Percentiles rank a stretch among this genome's conserved stretches.
phyloP scores from a whole-genome alignment of 2,329 filamentous ascomycete species.

The Fusarium oxysporum region DNA sequence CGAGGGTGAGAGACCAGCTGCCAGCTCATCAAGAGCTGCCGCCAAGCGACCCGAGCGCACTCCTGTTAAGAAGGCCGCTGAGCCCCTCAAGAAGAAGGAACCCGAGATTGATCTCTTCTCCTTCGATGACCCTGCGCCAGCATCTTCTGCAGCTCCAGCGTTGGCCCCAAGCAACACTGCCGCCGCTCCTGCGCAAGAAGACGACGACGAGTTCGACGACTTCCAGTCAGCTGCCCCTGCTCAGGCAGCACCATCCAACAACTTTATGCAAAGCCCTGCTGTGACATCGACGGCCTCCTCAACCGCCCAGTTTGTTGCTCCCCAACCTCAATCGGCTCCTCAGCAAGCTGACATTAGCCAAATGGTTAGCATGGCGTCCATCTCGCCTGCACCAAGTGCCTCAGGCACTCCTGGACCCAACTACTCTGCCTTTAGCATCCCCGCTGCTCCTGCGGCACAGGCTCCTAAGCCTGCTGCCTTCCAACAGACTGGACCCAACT shows the following conservation, averaged over 20 bases:
- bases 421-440: slow-evolving; percentile 69
- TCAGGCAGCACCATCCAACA: slow-evolving; percentile 55
- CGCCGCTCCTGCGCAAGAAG: slow-evolving; percentile 54
- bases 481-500: slow-evolving; percentile 84
- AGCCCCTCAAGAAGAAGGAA: slow-evolving; percentile 82
- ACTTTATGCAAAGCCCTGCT: slow-evolving; percentile 56
- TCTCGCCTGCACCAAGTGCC: slow-evolving; percentile 76
- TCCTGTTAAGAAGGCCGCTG: slow-evolving; percentile 59
- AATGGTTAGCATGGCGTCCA: slow-evolving; percentile 82
- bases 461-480: slow-evolving; percentile 71
- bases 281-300: slow-evolving; percentile 64
- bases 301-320: slow-evolving; percentile 78
- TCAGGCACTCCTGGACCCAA: slow-evolving; percentile 68
- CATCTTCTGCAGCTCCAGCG: slow-evolving; percentile 58
- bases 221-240: slow-evolving; percentile 88
- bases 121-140: slow-evolving; percentile 80
- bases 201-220: slow-evolving; percentile 94
- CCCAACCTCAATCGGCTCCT: slow-evolving; percentile 85
- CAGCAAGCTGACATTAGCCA: slow-evolving; percentile 84
- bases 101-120: slow-evolving; percentile 94
- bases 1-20: slow-evolving; percentile 68
- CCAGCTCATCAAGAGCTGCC: slow-evolving; percentile 60
- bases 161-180: slow-evolving; percentile 49
- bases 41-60: slow-evolving; percentile 49
- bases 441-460: slow-evolving; percentile 53